phyloP scores from a whole-genome alignment of 2,329 filamentous ascomycete genomes.

The Fusarium sp. region DNA sequence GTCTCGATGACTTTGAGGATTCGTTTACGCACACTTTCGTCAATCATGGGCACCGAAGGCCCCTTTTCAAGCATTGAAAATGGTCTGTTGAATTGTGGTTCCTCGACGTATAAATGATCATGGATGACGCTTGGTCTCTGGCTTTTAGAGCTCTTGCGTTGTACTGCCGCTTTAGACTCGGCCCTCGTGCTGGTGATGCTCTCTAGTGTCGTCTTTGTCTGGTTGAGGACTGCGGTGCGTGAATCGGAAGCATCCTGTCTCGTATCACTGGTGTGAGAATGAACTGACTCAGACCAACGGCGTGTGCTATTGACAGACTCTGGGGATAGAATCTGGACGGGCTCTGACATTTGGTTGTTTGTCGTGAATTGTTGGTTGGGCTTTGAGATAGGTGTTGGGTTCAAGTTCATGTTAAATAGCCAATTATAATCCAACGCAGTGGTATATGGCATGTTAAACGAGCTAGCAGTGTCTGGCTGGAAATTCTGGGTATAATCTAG shows the following conservation, averaged over 20 bases:
- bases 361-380: background rate
- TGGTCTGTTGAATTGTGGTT: constrained; percentile 7
- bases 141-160: background rate
- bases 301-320: constrained; percentile 41
- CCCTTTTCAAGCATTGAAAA: constrained; percentile 7
- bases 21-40: background rate
- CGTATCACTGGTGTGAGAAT: background rate
- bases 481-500: constrained; percentile 66
- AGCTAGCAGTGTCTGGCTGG: constrained; percentile 71
- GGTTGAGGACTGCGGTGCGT: background rate
- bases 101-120: background rate
- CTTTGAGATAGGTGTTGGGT: background rate
- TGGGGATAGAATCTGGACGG: constrained; percentile 15
- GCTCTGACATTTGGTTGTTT: background rate
- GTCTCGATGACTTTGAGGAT: background rate
- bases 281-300: constrained; percentile 25
- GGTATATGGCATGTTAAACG: constrained; percentile 75
- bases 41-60: background rate
- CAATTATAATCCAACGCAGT: constrained; percentile 73
- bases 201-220: background rate
- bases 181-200: background rate
- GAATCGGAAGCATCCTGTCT: background rate
- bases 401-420: constrained; percentile 64
- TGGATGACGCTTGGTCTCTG: accelerated
- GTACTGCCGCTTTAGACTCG: background rate